phyloP scores from a whole-genome alignment of 2,329 filamentous ascomycete genomes.

The Colletotrichum filicis region DNA sequence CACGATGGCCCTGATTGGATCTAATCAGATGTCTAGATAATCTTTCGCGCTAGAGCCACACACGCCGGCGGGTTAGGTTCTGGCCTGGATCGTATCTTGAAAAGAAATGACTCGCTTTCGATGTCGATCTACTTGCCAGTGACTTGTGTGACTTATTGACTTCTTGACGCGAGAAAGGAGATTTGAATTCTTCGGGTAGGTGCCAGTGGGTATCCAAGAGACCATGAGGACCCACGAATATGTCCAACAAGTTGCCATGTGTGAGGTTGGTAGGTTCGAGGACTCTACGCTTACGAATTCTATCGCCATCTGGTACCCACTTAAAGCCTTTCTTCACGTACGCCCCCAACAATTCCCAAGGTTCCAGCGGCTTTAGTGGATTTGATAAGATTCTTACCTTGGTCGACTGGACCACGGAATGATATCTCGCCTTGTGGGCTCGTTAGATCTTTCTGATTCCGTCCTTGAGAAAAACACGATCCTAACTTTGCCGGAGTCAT shows the following conservation, averaged over 20 bases:
- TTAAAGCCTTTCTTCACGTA: background rate
- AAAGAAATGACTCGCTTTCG: background rate
- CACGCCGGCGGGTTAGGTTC: background rate
- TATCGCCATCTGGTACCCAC: background rate
- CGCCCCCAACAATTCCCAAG: background rate
- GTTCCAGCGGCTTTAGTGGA: background rate
- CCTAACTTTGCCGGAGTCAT: background rate
- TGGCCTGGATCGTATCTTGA: background rate
- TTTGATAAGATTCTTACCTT: background rate
- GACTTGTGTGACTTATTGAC: background rate
- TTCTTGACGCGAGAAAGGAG: background rate
- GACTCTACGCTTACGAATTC: background rate
- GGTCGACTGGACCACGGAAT: background rate
- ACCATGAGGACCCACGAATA: background rate
- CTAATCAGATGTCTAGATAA: slow-evolving; percentile 17
- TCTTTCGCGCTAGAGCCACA: background rate
- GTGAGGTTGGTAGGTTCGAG: background rate
- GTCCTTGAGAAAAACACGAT: background rate
- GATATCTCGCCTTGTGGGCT: background rate
- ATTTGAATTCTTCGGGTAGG: background rate
- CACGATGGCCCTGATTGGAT: slow-evolving; percentile 6
- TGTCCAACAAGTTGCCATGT: background rate
- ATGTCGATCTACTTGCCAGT: background rate
- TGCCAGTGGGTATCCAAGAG: background rate
- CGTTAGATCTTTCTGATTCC: background rate